Evolutionary conservation across 805 yeast genomes (phyloP), one percentile per base, ranked within the genome.

Genomic region (Pichia cabralensis): DNA sequence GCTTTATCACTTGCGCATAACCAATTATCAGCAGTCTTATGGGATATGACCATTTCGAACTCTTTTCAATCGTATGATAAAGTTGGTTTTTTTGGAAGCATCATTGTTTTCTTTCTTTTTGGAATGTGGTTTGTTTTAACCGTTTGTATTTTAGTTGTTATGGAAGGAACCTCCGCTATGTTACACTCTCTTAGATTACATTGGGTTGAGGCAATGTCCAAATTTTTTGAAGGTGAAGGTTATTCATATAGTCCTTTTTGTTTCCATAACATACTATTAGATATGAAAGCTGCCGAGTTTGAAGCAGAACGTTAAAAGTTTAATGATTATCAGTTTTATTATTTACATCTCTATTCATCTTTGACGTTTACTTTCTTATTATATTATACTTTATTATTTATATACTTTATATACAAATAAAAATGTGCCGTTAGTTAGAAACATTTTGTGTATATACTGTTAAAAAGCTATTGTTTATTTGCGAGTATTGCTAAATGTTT

Each of bases 151-250:
- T 61, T 80, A 51, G 86, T 80, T 31, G 63, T 76, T 31, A 80
- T 80, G 88, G 88, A 80, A 58, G 88, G 88, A 37, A 80, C 86
- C 1, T 76, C 84, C n/a, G 86, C 86, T 15, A 80, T 80, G 88
- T 62, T 80, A 49, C 88, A 80, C 53, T 71, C 82, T 12, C 65
- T 80, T 48, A 70, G 88, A 60, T 62, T 80, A 47, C 88, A 80
- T 51, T 80, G 88, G 88, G 86, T 80, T 35, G 88, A 80, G 51
- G 73, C 83, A 24, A 80, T 80, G 88, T 75, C 83, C 29, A 80
- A 80, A 55, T 79, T 75, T 52, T 80, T 80, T 44, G 79, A 75
- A 49, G 88, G 88, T 50, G 85, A 79, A 50, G 88, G 88, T 43
- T 60, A 67, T 31, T 69, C 74, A 8, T 80, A 76, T 50, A 70